Base-by-base conservation (phyloP, 352 stramenopile species). In the Pythium vanterpoolii region DNA sequence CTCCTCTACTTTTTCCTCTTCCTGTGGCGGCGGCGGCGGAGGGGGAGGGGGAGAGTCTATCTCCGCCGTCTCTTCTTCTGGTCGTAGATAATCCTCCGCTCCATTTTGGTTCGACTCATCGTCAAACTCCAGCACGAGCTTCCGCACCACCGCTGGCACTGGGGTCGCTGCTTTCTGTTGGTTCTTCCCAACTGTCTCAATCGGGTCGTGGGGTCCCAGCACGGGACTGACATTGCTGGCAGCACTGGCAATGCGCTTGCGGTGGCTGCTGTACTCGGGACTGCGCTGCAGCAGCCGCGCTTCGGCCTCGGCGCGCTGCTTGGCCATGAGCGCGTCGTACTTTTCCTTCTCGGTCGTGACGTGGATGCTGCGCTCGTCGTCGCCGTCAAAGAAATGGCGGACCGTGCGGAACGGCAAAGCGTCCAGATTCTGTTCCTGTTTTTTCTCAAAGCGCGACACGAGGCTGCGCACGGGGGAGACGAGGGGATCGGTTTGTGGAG, bases 401-500 rank as follows among this genome's bases (percentile, higher is more conserved):
- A 84, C 77, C 18, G 77, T 87, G 26, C 77, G 74, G 44, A 84
- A 69, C 38, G 77, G 74, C 5, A 87, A 61, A 7, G 51, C 67
- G 14, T 83, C 77, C 26, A 90, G 61, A 2, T 62, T 66, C 42
- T 85, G 73, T 8, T 76, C 47, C 26, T 81, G 70, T 60, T 86
- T 79, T 3, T 54, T 68, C 60, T 90, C 77, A 28, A 90, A 76
- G n/a, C 69, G 75, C 27, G 68, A 60, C n/a, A 80, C 66, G 9
- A 81, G 77, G 36, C 77, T 62, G 36, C 83, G 77, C 39, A 89
- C 60, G 30, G 50, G 34, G 19, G 34, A n/a, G n/a, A 57, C 23
- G 36, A 9, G 38, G 48, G 36, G 16, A 38, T 38, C 10, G n/a
- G n/a, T n/a, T n/a, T n/a, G n/a, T n/a, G n/a, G n/a, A n/a, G n/a